phyloP scores from a whole-genome alignment of 2,329 filamentous ascomycete genomes.

The Botrytis tulipae region DNA sequence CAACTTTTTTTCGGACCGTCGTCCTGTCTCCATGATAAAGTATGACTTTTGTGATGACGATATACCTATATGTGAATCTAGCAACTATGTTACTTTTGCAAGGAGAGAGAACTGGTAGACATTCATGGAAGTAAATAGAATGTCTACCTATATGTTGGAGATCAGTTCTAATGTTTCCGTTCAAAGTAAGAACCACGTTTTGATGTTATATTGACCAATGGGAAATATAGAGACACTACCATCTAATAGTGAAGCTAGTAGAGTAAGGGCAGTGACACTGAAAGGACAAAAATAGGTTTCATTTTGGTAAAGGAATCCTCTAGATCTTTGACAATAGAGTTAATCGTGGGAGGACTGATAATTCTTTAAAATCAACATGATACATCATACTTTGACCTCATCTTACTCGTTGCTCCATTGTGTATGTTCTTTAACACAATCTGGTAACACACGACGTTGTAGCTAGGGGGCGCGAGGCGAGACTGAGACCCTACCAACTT shows the following conservation, averaged over 20 bases:
- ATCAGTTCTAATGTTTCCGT: background rate
- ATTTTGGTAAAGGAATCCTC: background rate
- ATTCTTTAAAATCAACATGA: background rate
- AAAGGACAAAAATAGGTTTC: background rate
- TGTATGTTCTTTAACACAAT: background rate
- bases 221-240: background rate
- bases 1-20: background rate
- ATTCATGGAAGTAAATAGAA: background rate
- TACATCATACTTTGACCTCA: background rate
- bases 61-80: background rate
- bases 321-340: background rate
- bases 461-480: conserved; percentile 14
- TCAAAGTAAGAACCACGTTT: background rate
- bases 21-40: background rate
- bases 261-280: background rate
- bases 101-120: background rate
- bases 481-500: conserved; percentile 13
- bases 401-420: background rate
- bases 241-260: background rate
- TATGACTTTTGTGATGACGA: background rate
- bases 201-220: background rate
- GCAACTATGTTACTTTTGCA: background rate
- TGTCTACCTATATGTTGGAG: background rate
- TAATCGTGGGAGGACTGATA: background rate
- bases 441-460: background rate